Percentiles rank a stretch among this genome's conserved stretches.
These are phyloP conservation scores for Bolboschoenoplectus hybrid DNA, from an alignment of 202 grass and related monocot genomes.

Conservation along the genomic window DNA sequence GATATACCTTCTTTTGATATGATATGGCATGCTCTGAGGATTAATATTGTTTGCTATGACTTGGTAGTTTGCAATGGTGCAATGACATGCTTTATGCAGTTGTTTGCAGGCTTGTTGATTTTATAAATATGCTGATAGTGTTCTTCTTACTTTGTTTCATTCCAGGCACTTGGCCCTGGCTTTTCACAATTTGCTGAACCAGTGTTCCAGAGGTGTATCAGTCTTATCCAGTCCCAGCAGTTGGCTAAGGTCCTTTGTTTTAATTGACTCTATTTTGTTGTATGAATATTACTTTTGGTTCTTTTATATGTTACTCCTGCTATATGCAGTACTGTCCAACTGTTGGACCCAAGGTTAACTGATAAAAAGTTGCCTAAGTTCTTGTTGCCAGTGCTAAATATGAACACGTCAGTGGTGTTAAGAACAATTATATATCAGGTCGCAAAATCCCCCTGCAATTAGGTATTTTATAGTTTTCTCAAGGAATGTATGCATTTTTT, in stretches of 20 bases:
- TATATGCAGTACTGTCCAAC: slow-evolving; percentile 12
- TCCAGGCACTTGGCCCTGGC: slow-evolving; percentile 89
- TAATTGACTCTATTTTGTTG: slow-evolving; percentile 22
- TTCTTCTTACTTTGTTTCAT: slow-evolving; percentile 32
- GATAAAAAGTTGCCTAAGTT: background rate
- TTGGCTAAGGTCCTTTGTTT: slow-evolving; percentile 72
- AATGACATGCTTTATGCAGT: background rate
- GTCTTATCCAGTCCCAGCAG: slow-evolving; percentile 83
- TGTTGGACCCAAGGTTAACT: slow-evolving; percentile 1
- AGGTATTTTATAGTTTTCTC: slow-evolving; percentile 17
- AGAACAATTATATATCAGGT: slow-evolving; percentile 24
- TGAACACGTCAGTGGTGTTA: slow-evolving; percentile 16
- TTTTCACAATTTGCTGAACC: slow-evolving; percentile 98
- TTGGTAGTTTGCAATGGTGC: background rate
- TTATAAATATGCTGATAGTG: slow-evolving; percentile 18
- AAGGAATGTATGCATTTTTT: background rate
- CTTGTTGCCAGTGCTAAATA: slow-evolving; percentile 22
- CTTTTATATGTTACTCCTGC: background rate
- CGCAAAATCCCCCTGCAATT: slow-evolving; percentile 15
- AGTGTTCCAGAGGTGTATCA: slow-evolving; percentile 89
- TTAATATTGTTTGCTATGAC: background rate
- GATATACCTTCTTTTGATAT: slow-evolving; percentile 6
- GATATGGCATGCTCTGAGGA: background rate
- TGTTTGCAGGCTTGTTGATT: background rate
- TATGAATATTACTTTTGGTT: slow-evolving; percentile 25